phyloP scores from a whole-genome alignment of 2,329 filamentous ascomycete genomes.

The Aureobasidium vineae region DNA sequence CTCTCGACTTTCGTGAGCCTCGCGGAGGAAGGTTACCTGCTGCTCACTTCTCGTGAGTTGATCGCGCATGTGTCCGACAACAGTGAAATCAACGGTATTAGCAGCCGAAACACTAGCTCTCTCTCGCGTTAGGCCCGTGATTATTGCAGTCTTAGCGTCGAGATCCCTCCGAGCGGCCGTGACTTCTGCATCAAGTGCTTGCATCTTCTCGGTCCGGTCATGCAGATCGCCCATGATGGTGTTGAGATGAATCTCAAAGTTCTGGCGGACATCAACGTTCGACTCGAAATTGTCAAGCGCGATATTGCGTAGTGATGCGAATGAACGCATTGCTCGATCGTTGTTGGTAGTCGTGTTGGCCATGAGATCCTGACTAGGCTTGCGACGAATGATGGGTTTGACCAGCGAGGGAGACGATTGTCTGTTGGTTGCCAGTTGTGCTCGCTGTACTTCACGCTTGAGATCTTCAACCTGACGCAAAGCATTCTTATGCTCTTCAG shows the following conservation, averaged over 20 bases:
- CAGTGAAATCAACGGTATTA: conserved; percentile 84
- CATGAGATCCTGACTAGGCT: conserved; percentile 79
- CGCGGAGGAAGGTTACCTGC: conserved; percentile 70
- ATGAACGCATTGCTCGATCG: conserved; percentile 87
- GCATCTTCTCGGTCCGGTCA: conserved; percentile 80
- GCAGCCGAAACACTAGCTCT: conserved; percentile 79
- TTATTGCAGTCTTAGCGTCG: conserved; percentile 94
- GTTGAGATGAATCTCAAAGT: conserved; percentile 88
- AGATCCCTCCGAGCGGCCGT: conserved; percentile 86
- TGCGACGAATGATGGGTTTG: conserved; percentile 75
- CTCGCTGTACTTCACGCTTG: conserved; percentile 78
- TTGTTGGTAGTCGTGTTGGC: conserved; percentile 44
- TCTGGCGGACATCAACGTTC: conserved; percentile 81
- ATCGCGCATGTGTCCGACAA: conserved; percentile 81
- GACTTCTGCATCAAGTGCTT: conserved; percentile 83
- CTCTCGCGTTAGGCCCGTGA: conserved; percentile 89
- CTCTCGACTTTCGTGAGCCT: conserved; percentile 71
- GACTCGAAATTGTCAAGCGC: conserved; percentile 81
- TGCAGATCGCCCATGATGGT: conserved; percentile 91
- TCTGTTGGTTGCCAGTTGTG: conserved; percentile 40
- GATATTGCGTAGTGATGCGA: conserved; percentile 84
- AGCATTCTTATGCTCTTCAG: conserved; percentile 76
- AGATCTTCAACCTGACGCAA: conserved; percentile 87
- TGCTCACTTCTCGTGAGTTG: conserved; percentile 83
- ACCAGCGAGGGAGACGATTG: conserved; percentile 31